Conservation (phyloP, 2,329 filamentous ascomycete genomes). For the Cladosporium sp. region DNA sequence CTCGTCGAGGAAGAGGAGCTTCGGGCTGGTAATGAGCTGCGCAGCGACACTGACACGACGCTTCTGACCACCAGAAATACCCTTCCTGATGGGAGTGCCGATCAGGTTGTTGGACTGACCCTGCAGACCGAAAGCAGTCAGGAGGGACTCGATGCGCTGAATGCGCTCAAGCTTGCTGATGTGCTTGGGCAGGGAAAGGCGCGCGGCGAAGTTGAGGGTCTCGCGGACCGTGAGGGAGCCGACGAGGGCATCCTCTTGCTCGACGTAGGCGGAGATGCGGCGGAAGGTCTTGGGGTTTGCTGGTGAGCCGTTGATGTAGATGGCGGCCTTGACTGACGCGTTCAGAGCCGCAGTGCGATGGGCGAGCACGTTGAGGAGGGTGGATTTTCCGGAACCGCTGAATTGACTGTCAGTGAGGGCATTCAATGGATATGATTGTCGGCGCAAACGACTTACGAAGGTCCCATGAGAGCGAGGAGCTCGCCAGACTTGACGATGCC, state of each 20-base stretch:
- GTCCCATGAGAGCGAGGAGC: conserved; percentile 76
- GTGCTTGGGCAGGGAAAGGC: conserved; percentile 53
- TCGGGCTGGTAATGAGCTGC: conserved; percentile 74
- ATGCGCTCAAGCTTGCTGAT: conserved; percentile 55
- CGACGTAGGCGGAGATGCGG: conserved; percentile 69
- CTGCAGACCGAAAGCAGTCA: conserved; percentile 68
- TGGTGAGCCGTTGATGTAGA: conserved; percentile 59
- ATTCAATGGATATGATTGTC: background rate
- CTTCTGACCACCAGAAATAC: conserved; percentile 82
- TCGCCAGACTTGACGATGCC: conserved; percentile 66
- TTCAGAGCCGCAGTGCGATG: conserved; percentile 52
- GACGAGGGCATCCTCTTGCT: conserved; percentile 82
- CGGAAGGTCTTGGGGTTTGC: conserved; percentile 55
- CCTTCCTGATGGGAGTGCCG: conserved; percentile 77
- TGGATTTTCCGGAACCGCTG: conserved; percentile 69
- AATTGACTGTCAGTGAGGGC: conserved; percentile 11
- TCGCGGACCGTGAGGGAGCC: conserved; percentile 76
- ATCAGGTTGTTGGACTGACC: conserved; percentile 67
- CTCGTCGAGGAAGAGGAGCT: conserved; percentile 77
- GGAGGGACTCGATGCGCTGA: conserved; percentile 59
- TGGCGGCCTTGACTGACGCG: conserved; percentile 49
- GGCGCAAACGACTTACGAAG: conserved; percentile 42
- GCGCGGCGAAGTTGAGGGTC: conserved; percentile 72
- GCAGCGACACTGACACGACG: conserved; percentile 73
- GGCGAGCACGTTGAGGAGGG: conserved; percentile 74